Evolutionary conservation across 2,329 filamentous ascomycete genomes (phyloP).

Genomic region (Lasiodiplodia citricola): DNA sequence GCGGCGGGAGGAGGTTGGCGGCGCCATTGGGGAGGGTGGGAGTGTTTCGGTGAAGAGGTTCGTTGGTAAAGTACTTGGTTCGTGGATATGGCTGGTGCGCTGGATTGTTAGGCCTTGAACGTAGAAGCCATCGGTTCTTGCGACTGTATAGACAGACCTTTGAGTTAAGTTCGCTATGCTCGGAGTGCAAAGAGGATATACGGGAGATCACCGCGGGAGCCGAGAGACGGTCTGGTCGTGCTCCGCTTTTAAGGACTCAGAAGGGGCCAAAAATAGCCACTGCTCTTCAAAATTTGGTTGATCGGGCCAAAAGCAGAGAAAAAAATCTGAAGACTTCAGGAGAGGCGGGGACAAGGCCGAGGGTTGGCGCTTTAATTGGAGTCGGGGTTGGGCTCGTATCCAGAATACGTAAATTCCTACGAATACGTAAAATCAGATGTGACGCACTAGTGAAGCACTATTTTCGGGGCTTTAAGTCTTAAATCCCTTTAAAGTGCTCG

Average conservation of each 20-base stretch:
- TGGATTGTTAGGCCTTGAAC: neutral
- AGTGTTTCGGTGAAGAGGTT: neutral
- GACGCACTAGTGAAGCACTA: neutral
- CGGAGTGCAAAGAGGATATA: neutral
- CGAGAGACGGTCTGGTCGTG: neutral
- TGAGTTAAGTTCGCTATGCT: neutral
- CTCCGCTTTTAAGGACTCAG: neutral
- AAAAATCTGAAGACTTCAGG: neutral
- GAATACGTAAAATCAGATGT: slow-evolving; percentile 1
- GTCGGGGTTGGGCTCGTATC: neutral
- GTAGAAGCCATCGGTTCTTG: neutral
- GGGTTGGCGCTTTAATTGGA: neutral
- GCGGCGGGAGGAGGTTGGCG: neutral
- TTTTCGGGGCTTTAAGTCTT: neutral
- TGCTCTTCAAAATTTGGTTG: neutral
- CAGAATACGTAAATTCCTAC: slow-evolving; percentile 5
- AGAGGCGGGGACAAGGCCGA: neutral
- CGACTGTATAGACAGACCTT: neutral
- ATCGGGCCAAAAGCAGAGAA: neutral
- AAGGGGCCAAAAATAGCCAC: neutral
- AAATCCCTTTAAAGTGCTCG: neutral
- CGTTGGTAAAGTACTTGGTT: neutral
- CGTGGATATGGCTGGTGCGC: neutral
- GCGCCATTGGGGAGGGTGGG: neutral
- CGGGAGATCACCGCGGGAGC: neutral